Percentiles rank a stretch among this genome's conserved stretches.
Evolutionary conservation across 1,139 yeast species (phyloP).

Genomic region (Candida sanyaensis): DNA sequence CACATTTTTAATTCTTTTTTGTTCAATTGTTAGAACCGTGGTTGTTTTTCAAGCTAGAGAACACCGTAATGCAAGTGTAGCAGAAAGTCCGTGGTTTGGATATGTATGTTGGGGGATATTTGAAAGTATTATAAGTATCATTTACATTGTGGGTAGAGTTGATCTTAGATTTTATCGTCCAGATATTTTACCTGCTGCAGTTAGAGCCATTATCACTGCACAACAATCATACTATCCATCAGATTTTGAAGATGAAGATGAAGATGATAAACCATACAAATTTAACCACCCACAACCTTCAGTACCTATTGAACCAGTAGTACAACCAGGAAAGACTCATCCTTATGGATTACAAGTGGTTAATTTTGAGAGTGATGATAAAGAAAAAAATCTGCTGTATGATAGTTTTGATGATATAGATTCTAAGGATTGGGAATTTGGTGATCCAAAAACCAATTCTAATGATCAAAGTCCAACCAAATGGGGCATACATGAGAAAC

Average conservation of each 20-base stretch:
- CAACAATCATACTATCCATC: constrained; percentile 31
- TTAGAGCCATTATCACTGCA: constrained; percentile 42
- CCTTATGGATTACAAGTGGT: neutral
- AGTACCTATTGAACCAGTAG: neutral
- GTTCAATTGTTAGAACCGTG: constrained; percentile 32
- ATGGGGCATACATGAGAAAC: neutral
- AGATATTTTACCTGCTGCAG: constrained; percentile 40
- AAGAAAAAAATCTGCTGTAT: constrained; percentile 6
- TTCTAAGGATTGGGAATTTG: constrained; percentile 14
- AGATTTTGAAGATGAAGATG: constrained; percentile 11
- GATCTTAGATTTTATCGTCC: constrained; percentile 51
- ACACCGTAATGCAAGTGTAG: constrained; percentile 20
- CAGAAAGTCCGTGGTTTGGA: constrained; percentile 30
- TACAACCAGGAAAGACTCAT: neutral
- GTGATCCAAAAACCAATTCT: constrained; percentile 5
- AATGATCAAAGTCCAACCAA: neutral
- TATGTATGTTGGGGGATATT: constrained; percentile 43
- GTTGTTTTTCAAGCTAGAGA: constrained; percentile 32
- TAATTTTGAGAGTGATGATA: neutral
- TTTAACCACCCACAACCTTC: neutral
- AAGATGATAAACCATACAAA: constrained; percentile 4
- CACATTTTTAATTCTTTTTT: constrained; percentile 34
- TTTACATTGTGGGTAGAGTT: constrained; percentile 46
- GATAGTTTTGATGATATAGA: constrained; percentile 17
- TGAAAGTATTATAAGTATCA: constrained; percentile 35